Percentiles rank a stretch among this genome's conserved stretches.
phyloP scores from a whole-genome alignment of 441 rosid genomes.

The Hypseocharis bilobata region DNA sequence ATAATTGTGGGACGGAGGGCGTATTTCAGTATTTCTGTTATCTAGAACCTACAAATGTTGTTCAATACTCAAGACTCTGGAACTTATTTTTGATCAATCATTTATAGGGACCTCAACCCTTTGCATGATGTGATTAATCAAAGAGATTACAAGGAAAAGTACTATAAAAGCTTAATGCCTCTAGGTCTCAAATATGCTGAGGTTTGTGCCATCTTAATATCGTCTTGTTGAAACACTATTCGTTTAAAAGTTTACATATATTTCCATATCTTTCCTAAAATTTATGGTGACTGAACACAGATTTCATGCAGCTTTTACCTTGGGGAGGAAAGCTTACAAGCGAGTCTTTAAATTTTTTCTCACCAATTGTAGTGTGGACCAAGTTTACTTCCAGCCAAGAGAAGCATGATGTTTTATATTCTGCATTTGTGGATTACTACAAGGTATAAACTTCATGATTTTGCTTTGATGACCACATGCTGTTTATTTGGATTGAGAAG shows the following conservation, averaged over 20 bases:
- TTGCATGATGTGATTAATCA: slow-evolving; percentile 46
- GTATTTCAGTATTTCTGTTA: neutral
- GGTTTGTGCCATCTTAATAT: slow-evolving; percentile 32
- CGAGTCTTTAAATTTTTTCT: slow-evolving; percentile 75
- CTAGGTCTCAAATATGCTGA: slow-evolving; percentile 53
- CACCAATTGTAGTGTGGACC: slow-evolving; percentile 87
- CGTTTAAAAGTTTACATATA: neutral
- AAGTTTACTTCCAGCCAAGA: slow-evolving; percentile 54
- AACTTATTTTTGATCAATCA: slow-evolving; percentile 8
- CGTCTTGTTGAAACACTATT: neutral
- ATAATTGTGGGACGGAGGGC: no score
- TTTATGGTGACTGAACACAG: slow-evolving; percentile 32
- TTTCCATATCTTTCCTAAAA: slow-evolving; percentile 16
- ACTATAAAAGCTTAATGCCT: slow-evolving; percentile 49
- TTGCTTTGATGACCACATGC: neutral
- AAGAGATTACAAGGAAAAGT: slow-evolving; percentile 63
- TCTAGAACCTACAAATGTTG: neutral
- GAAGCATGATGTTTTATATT: slow-evolving; percentile 41
- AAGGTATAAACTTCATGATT: slow-evolving; percentile 37
- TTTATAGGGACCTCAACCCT: slow-evolving; percentile 80
- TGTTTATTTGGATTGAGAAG: neutral
- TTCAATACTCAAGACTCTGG: slow-evolving; percentile 1
- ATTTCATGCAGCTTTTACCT: slow-evolving; percentile 69
- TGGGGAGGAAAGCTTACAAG: slow-evolving; percentile 95
- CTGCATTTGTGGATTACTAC: slow-evolving; percentile 71